Conservation (phyloP, 1,284 basidiomycete species). For the Moesziomyces antarcticus region DNA sequence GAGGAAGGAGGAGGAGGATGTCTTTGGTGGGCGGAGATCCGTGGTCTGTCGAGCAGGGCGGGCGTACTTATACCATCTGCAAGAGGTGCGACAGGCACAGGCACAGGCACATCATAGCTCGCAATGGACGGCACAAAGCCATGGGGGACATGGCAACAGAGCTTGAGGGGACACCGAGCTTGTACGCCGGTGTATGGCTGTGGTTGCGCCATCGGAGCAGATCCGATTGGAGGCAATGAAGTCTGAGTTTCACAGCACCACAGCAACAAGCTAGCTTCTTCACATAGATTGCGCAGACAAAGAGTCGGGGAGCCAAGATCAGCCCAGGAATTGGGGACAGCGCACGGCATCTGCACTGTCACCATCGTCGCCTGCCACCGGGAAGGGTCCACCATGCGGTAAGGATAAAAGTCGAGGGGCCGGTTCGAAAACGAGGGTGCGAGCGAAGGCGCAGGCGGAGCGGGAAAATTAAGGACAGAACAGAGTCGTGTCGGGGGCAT, state of each 20-base stretch:
- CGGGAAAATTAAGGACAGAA: not conserved
- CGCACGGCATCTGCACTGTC: too few species aligned
- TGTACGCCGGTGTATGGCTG: not conserved
- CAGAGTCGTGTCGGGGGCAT: not conserved
- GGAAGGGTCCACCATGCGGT: not conserved
- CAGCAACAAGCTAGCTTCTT: not conserved
- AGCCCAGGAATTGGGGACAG: too few species aligned
- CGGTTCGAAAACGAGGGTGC: not conserved
- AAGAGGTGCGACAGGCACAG: not conserved
- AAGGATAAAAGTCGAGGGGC: not conserved
- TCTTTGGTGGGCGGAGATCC: slow-evolving; percentile 21
- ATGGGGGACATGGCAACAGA: not conserved
- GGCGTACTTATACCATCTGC: slow-evolving; percentile 27
- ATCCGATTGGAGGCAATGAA: not conserved
- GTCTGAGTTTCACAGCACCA: not conserved
- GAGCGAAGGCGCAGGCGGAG: slow-evolving; percentile 1
- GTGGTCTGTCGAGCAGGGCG: slow-evolving; percentile 27
- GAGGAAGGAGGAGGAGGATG: slow-evolving; percentile 4
- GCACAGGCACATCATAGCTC: not conserved
- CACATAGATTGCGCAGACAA: not conserved
- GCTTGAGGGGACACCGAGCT: not conserved
- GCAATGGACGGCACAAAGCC: too few species aligned
- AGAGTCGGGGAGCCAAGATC: not conserved
- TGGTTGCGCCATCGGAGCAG: not conserved
- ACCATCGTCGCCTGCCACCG: not conserved